Conservation (phyloP, 176 grass and related monocot genomes). For the Juncus effusus region DNA sequence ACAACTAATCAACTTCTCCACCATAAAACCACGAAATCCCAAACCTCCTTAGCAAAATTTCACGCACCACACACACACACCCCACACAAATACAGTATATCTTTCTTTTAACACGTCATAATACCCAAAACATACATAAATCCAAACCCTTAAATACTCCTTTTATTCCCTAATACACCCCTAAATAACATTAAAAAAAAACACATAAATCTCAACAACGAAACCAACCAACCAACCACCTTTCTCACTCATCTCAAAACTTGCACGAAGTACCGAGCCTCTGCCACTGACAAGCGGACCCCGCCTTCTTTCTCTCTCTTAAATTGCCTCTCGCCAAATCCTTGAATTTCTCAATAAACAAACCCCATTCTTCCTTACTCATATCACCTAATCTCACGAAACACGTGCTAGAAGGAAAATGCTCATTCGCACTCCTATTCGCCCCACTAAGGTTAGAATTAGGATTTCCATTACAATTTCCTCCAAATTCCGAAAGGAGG, state of each 20-base stretch:
- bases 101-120: too few species aligned
- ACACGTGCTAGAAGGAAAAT: slow-evolving; percentile 45
- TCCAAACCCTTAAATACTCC: too few species aligned
- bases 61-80: background rate
- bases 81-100: too few species aligned
- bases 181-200: background rate
- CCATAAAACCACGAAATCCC: slow-evolving; percentile 1
- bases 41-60: background rate
- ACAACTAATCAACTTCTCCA: too few species aligned
- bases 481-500: slow-evolving; percentile 20
- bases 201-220: background rate
- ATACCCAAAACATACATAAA: too few species aligned
- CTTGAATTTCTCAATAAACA: slow-evolving; percentile 88
- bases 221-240: background rate
- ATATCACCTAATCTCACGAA: slow-evolving; percentile 76
- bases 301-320: slow-evolving; percentile 26
- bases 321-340: slow-evolving; percentile 54
- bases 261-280: slow-evolving; percentile 89
- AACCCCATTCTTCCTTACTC: slow-evolving; percentile 44
- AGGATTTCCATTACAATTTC: slow-evolving; percentile 23
- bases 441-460: slow-evolving; percentile 36
- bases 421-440: slow-evolving; percentile 59
- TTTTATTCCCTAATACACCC: background rate
- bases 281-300: slow-evolving; percentile 36
- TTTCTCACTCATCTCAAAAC: slow-evolving; percentile 52